Conservation (phyloP, 179 eudicot species). For the Monotropa hypopitys region DNA sequence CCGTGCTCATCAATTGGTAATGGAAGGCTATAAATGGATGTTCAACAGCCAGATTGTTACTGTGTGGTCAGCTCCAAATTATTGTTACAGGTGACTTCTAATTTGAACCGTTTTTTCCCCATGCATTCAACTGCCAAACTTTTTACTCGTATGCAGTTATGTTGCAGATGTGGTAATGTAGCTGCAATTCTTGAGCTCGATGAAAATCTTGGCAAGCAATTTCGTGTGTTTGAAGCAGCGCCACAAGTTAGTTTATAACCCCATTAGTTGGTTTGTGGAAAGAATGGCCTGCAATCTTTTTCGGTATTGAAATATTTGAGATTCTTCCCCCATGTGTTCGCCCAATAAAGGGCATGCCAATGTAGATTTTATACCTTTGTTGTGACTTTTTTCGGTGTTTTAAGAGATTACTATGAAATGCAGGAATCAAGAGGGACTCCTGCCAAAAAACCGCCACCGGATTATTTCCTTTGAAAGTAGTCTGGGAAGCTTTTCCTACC, state of each 20-base stretch:
- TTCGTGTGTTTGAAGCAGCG: conserved; percentile 93
- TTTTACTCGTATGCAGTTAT: neutral
- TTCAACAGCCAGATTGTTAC: conserved; percentile 84
- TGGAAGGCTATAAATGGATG: conserved; percentile 99
- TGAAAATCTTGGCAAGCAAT: conserved; percentile 67
- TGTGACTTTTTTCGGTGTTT: neutral
- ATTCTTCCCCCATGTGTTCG: neutral
- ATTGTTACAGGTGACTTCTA: conserved; percentile 63
- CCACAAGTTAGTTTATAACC: conserved; percentile 54
- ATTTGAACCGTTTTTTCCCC: conserved; percentile 5
- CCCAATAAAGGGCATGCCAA: neutral
- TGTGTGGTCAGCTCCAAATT: conserved; percentile 98
- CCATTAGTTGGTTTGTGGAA: neutral
- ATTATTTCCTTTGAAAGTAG: conserved; percentile 63
- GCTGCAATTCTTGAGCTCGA: conserved; percentile 97
- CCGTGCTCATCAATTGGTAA: conserved; percentile 93
- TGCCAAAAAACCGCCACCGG: conserved; percentile 77
- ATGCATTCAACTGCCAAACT: neutral
- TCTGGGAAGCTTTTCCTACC: neutral
- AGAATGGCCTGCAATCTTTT: neutral
- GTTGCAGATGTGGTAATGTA: conserved; percentile 85
- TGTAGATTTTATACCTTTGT: neutral
- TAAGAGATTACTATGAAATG: conserved; percentile 10
- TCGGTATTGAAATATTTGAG: neutral
- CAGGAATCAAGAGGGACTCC: conserved; percentile 98